Evolutionary conservation across 306 rosid species (phyloP).

Genomic region (Citrullus amarus): DNA sequence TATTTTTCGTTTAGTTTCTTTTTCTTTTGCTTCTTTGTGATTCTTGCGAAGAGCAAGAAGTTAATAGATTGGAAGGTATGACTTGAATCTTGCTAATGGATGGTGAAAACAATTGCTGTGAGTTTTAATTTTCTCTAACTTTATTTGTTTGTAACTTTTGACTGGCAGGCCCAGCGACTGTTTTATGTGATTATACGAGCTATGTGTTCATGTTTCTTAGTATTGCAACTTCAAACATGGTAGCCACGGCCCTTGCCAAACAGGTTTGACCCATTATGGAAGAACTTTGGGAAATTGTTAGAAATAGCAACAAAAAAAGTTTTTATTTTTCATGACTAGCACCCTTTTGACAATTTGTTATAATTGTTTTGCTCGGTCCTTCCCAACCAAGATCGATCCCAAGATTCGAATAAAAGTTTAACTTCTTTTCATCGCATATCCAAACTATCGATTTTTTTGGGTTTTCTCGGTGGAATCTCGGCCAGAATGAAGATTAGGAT

Average conservation of each 20-base stretch:
- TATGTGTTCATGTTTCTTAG: slow-evolving; percentile 85
- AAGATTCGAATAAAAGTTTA: no score
- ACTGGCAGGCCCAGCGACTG: slow-evolving; percentile 72
- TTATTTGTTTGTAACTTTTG: slow-evolving; percentile 3
- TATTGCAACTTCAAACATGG: slow-evolving; percentile 88
- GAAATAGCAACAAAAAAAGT: no score
- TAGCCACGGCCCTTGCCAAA: slow-evolving; percentile 78
- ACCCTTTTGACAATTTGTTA: no score
- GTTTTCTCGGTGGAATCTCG: no score
- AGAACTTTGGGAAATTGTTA: no score
- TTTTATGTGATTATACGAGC: slow-evolving; percentile 69
- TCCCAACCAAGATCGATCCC: no score
- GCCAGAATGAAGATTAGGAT: no score
- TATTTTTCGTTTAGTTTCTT: background rate
- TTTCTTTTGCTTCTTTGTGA: background rate
- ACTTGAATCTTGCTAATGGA: background rate
- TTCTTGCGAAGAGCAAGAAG: background rate
- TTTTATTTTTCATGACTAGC: no score
- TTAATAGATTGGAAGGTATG: background rate
- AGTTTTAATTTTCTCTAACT: background rate
- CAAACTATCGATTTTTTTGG: no score
- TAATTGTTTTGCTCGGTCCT: no score
- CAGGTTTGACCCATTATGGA: slow-evolving; percentile 31
- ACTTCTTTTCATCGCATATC: no score
- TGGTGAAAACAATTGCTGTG: background rate